A percentile compares a stretch with the other conserved stretches of the same genome.
Evolutionary conservation across 225 moss, liverwort and hornwort genomes (phyloP).

Genomic region (Lunularia cruciata): DNA sequence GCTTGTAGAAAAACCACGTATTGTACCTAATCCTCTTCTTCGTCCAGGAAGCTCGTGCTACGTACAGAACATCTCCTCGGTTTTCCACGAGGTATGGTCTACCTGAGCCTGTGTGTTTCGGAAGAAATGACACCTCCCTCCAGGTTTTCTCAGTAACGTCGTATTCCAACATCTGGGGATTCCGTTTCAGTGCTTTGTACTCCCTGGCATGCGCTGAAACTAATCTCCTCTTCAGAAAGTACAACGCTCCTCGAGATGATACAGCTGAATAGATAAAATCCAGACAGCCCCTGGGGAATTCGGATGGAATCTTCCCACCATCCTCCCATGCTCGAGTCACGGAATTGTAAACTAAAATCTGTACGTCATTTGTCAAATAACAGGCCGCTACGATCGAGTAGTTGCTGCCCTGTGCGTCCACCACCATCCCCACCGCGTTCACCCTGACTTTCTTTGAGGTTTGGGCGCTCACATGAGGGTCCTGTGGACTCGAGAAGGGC

Average conservation of each 20-base stretch:
- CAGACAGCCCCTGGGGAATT: slow-evolving; percentile 6
- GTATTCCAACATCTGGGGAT: slow-evolving; percentile 16
- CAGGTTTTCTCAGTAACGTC: slow-evolving; percentile 2
- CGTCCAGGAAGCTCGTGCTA: slow-evolving; percentile 17
- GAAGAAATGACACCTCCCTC: slow-evolving; percentile 7
- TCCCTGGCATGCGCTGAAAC: slow-evolving; percentile 20
- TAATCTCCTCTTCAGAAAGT: slow-evolving; percentile 16
- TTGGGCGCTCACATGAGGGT: slow-evolving; percentile 3
- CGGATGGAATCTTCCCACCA: slow-evolving; percentile 10
- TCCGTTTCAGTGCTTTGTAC: slow-evolving; percentile 17
- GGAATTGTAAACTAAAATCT: slow-evolving; percentile 16
- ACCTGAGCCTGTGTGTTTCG: slow-evolving; percentile 21
- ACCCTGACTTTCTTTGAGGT: slow-evolving; percentile 4
- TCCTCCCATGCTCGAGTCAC: slow-evolving; percentile 13
- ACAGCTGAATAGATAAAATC: slow-evolving; percentile 18
- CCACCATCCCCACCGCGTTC: slow-evolving; percentile 20
- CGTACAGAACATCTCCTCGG: slow-evolving; percentile 10
- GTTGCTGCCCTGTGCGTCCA: not conserved
- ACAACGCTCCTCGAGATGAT: slow-evolving; percentile 5
- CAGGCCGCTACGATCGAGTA: slow-evolving; percentile 20
- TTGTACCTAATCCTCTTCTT: slow-evolving; percentile 16
- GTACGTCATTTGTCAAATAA: slow-evolving; percentile 4
- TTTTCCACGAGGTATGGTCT: slow-evolving; percentile 19
- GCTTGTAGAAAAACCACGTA: slow-evolving; percentile 18
- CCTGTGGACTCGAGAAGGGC: slow-evolving; percentile 12